These are phyloP conservation scores for Xylaria bambusicola DNA, from an alignment of 495 filamentous ascomycete species.

Conservation along the genomic window DNA sequence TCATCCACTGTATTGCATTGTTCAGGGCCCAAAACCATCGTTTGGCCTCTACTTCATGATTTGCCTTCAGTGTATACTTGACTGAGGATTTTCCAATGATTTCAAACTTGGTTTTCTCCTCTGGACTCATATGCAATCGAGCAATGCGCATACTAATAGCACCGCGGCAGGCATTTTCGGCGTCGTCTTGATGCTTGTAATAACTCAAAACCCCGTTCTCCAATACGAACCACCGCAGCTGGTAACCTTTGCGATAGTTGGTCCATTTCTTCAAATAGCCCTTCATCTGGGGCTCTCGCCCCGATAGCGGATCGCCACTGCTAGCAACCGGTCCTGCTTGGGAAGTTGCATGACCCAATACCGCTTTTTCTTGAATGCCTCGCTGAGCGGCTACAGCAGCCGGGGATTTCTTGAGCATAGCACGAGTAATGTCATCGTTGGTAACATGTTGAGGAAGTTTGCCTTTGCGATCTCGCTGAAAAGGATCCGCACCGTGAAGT, in stretches of 20 bases:
- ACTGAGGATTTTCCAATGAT: slow-evolving; percentile 98
- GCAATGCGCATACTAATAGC: slow-evolving; percentile 99
- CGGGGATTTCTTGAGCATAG: slow-evolving; percentile 89
- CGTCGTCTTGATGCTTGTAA: slow-evolving; percentile 98
- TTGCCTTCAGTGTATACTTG: slow-evolving; percentile 95
- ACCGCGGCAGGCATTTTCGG: slow-evolving; percentile 88
- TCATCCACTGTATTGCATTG: slow-evolving; percentile 97
- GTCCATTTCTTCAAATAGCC: slow-evolving; percentile 99
- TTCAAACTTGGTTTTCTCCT: slow-evolving; percentile 96
- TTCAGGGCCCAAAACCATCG: slow-evolving; percentile 98
- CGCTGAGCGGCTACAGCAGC: slow-evolving; percentile 92
- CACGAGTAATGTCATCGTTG: slow-evolving; percentile 85
- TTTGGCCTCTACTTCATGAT: slow-evolving; percentile 91
- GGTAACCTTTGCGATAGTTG: slow-evolving; percentile 95
- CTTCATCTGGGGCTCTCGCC: slow-evolving; percentile 94
- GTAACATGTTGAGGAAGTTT: slow-evolving; percentile 96
- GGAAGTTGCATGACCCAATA: slow-evolving; percentile 73
- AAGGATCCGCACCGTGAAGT: slow-evolving; percentile 96
- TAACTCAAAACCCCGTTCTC: slow-evolving; percentile 98
- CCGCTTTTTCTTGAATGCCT: slow-evolving; percentile 94
- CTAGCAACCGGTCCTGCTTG: slow-evolving; percentile 58
- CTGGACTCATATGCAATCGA: slow-evolving; percentile 88
- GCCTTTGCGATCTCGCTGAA: slow-evolving; percentile 89
- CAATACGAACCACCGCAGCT: slow-evolving; percentile 95
- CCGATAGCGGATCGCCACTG: slow-evolving; percentile 65